These are phyloP conservation scores for Amanita pallidorosea DNA, from an alignment of 768 basidiomycete species.

Conservation along the genomic window DNA sequence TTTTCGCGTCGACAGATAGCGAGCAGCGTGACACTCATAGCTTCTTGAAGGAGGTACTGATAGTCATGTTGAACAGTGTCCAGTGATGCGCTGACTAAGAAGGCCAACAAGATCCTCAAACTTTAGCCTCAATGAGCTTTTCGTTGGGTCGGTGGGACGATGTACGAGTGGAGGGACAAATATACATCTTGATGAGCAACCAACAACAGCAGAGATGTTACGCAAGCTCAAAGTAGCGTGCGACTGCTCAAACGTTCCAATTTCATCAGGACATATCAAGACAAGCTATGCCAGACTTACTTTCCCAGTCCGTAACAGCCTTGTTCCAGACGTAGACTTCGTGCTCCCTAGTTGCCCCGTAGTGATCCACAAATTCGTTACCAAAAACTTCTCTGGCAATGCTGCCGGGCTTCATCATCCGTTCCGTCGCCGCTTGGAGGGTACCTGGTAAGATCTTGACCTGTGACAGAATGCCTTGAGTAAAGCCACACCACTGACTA, in stretches of 20 bases:
- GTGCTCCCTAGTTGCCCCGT: conserved; percentile 85
- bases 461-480: conserved; percentile 19
- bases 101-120: no score
- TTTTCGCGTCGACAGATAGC: no score
- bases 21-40: no score
- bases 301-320: conserved; percentile 92
- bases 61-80: no score
- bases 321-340: conserved; percentile 81
- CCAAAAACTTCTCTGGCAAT: conserved; percentile 85
- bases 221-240: conserved; percentile 78
- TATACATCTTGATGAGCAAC: conserved; percentile 22
- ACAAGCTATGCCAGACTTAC: conserved; percentile 29
- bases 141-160: no score
- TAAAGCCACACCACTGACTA: neutral
- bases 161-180: conserved; percentile 12
- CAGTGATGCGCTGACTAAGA: no score
- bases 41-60: no score
- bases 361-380: conserved; percentile 88
- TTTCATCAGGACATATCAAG: neutral
- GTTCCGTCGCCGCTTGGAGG: conserved; percentile 66
- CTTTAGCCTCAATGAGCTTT: no score
- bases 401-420: conserved; percentile 71
- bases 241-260: conserved; percentile 34
- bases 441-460: conserved; percentile 70
- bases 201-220: conserved; percentile 14